phyloP scores from a whole-genome alignment of 2,329 filamentous ascomycete species.

The Talaromyces islandicus region DNA sequence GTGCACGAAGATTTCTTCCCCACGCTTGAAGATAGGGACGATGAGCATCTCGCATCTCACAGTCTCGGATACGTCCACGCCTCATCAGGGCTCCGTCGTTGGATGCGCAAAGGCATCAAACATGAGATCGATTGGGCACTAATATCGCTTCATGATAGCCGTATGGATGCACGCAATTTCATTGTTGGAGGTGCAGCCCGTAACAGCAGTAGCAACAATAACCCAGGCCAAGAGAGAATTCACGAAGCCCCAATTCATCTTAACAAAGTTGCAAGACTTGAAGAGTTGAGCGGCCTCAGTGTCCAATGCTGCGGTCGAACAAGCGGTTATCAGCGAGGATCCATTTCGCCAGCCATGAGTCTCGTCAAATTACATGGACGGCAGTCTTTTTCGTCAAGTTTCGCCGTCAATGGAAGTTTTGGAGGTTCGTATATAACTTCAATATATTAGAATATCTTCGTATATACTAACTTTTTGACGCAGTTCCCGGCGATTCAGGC shows the following conservation, averaged over 20 bases:
- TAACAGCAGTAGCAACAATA: neutral
- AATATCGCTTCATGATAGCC: constrained; percentile 68
- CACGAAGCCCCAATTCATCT: constrained; percentile 37
- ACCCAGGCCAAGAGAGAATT: constrained; percentile 40
- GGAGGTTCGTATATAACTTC: constrained; percentile 36
- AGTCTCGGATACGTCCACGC: constrained; percentile 79
- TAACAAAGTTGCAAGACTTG: constrained; percentile 51
- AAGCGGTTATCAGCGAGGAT: constrained; percentile 72
- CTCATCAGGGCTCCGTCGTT: constrained; percentile 79
- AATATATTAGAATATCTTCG: neutral
- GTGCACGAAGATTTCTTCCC: constrained; percentile 79
- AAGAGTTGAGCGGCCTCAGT: constrained; percentile 62
- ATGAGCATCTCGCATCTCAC: constrained; percentile 77
- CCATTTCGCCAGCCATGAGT: constrained; percentile 70
- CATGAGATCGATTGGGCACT: constrained; percentile 97
- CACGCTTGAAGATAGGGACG: constrained; percentile 65
- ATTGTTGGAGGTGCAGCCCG: constrained; percentile 38
- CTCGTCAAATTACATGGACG: constrained; percentile 85
- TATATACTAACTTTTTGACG: constrained; percentile 3
- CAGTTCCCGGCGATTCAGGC: constrained; percentile 80
- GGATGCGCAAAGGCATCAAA: constrained; percentile 62
- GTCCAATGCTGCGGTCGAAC: constrained; percentile 89
- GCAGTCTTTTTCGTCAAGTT: constrained; percentile 68
- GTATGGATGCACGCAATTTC: constrained; percentile 65
- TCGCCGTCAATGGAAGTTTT: constrained; percentile 56